Percentiles rank a stretch among this genome's conserved stretches.
These are phyloP conservation scores for Trametes villosa DNA, from an alignment of 768 basidiomycete genomes.

Conservation along the genomic window DNA sequence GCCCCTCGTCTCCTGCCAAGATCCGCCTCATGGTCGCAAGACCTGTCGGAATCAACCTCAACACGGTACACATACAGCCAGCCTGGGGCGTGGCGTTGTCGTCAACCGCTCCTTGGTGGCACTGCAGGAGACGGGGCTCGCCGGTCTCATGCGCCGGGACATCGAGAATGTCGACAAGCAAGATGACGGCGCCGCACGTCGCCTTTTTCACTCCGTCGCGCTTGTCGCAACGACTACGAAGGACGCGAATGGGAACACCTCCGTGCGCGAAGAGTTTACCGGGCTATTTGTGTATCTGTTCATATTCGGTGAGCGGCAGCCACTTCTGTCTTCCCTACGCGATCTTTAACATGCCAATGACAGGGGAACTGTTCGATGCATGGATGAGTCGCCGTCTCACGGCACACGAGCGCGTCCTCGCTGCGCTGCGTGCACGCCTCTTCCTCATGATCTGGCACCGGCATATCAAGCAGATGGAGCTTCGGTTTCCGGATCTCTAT, in stretches of 20 bases:
- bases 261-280: constrained; percentile 15
- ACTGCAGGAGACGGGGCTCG: constrained; percentile 18
- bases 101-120: constrained; percentile 30
- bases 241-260: constrained; percentile 4
- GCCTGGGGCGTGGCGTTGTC: constrained; percentile 28
- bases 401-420: constrained; percentile 23
- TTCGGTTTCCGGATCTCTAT: constrained; percentile 30
- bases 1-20: constrained; percentile 21
- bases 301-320: constrained; percentile 23
- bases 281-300: constrained; percentile 35
- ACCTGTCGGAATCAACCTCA: constrained; percentile 33
- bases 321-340: not conserved
- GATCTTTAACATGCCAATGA: not conserved
- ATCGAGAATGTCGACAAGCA: constrained; percentile 35
- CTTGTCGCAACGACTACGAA: constrained; percentile 17
- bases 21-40: constrained; percentile 28
- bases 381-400: constrained; percentile 31
- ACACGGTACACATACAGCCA: constrained; percentile 32
- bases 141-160: constrained; percentile 27
- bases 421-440: constrained; percentile 26
- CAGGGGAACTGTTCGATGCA: constrained; percentile 31
- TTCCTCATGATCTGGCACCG: constrained; percentile 22
- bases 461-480: constrained; percentile 4
- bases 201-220: constrained; percentile 29
- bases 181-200: constrained; percentile 36